Conservation (phyloP, 495 filamentous ascomycete genomes). For the Penicillium flavigenum region DNA sequence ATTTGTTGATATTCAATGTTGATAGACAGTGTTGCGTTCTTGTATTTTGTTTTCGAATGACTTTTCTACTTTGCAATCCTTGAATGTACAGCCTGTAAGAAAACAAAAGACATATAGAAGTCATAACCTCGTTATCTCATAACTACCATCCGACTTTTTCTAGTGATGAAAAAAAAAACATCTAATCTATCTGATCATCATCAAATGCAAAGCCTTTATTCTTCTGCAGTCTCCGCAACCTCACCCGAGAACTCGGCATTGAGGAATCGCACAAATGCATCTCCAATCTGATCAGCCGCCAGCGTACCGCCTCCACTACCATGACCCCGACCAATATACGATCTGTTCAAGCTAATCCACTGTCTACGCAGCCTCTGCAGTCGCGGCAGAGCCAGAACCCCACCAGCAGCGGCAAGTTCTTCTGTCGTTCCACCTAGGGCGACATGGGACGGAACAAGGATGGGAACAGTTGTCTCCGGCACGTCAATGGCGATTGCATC, state of each 20-base stretch:
- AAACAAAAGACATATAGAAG: background rate
- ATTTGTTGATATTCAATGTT: slow-evolving; percentile 4
- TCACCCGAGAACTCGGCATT: slow-evolving; percentile 43
- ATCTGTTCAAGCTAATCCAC: slow-evolving; percentile 77
- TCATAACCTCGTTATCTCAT: slow-evolving; percentile 23
- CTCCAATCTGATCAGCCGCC: slow-evolving; percentile 36
- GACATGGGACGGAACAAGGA: slow-evolving; percentile 54
- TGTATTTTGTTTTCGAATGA: slow-evolving; percentile 7
- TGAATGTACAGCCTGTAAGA: background rate
- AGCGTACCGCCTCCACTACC: slow-evolving; percentile 31
- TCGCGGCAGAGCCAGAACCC: slow-evolving; percentile 65
- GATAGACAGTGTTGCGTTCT: slow-evolving; percentile 7
- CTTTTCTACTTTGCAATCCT: background rate
- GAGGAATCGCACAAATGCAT: slow-evolving; percentile 51
- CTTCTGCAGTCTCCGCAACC: slow-evolving; percentile 14
- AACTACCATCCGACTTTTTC: slow-evolving; percentile 3
- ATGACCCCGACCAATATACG: slow-evolving; percentile 37
- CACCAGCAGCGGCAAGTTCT: slow-evolving; percentile 46
- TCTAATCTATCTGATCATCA: background rate
- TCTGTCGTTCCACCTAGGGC: slow-evolving; percentile 41
- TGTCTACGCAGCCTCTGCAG: slow-evolving; percentile 82
- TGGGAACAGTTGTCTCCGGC: slow-evolving; percentile 40
- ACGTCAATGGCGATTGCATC: slow-evolving; percentile 42
- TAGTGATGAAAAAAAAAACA: slow-evolving; percentile 12
- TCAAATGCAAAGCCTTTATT: slow-evolving; percentile 6